Evolutionary conservation across 2,329 filamentous ascomycete genomes (phyloP), one percentile per base, ranked within the genome.

Genomic region (Phoma herbarum): DNA sequence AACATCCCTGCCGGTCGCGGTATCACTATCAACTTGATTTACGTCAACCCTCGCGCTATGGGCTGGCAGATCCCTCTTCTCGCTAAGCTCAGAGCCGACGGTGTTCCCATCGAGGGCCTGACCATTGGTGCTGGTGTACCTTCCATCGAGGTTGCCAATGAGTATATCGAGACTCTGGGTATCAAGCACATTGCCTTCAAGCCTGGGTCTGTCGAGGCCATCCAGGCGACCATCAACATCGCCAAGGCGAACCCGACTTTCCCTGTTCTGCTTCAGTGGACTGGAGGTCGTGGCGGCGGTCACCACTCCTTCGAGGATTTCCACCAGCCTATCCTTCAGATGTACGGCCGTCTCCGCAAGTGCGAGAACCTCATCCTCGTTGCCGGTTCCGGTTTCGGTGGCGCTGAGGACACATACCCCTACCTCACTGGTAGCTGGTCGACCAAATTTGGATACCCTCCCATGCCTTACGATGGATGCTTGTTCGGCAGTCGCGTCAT

Each of bases 101-200:
- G 80, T 41, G 72, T 81, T 10, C 80, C 80, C 2, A 79, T 83
- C 29, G 79, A 80, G 54, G 80, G 80, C 60, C 67, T 83, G 35
- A 82, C 80, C 33, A 80, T 83, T 45, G 81, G 81, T 63, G 81
- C 79, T 33, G 81, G 81, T 61, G 78, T 83, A 1, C 81, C 81
- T 8, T 82, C 80, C 7, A 77, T 80, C 28, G 80, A 82, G 22
- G 76, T 82, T 20, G 80, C 79, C 53, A 79, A 78, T 43, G 80
- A 81, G 57, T 83, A 82, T 64, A 82, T 83, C 48, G 66, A 76
- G 79, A 98, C 93, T 3, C 68, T 83, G 9, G 80, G 80, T 11
- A 75, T 82, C 51, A 79, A 79, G 69, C 79, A 82, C 65, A 82
- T 83, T 54, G 73, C 75, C 12, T 81, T 83, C 72, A 83, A 83